These are phyloP conservation scores for Exophiala oligosperma DNA, from an alignment of 2,329 filamentous ascomycete species.

Conservation along the genomic window DNA sequence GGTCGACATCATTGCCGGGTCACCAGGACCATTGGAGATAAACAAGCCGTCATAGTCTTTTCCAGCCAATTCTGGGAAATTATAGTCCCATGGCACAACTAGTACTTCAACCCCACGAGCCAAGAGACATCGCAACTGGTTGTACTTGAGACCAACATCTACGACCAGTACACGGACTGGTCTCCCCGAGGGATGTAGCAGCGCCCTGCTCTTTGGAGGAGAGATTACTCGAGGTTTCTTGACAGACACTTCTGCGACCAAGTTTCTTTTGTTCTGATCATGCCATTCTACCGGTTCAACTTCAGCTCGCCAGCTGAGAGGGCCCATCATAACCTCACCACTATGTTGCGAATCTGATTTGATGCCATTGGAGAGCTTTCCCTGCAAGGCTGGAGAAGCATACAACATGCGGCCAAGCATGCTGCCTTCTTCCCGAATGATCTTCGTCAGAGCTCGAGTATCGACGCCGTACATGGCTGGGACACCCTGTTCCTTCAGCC, in stretches of 20 bases:
- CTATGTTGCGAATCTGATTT: constrained; percentile 42
- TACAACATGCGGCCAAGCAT: constrained; percentile 91
- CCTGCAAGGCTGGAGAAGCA: constrained; percentile 53
- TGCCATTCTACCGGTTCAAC: constrained; percentile 87
- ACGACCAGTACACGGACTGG: constrained; percentile 85
- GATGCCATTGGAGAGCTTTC: constrained; percentile 41
- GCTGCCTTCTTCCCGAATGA: constrained; percentile 88
- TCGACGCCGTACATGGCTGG: constrained; percentile 95
- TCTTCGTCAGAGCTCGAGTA: constrained; percentile 90
- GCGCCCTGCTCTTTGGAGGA: constrained; percentile 67
- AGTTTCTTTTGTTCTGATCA: constrained; percentile 88
- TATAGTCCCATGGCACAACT: constrained; percentile 94
- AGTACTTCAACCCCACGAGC: constrained; percentile 89
- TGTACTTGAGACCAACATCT: constrained; percentile 97
- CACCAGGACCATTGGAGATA: constrained; percentile 95
- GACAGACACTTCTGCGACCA: constrained; percentile 70
- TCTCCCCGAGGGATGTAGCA: constrained; percentile 86
- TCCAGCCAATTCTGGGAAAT: constrained; percentile 74
- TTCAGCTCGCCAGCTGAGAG: constrained; percentile 51
- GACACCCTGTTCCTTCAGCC: constrained; percentile 93
- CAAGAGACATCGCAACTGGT: constrained; percentile 91
- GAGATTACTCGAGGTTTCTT: constrained; percentile 82
- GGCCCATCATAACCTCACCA: constrained; percentile 30
- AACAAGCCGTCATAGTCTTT: constrained; percentile 95
- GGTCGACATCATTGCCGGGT: constrained; percentile 78